Percentiles rank a stretch among this genome's conserved stretches.
Evolutionary conservation across 1,284 basidiomycete species (phyloP).

Genomic region (Ganoderma lucidum): DNA sequence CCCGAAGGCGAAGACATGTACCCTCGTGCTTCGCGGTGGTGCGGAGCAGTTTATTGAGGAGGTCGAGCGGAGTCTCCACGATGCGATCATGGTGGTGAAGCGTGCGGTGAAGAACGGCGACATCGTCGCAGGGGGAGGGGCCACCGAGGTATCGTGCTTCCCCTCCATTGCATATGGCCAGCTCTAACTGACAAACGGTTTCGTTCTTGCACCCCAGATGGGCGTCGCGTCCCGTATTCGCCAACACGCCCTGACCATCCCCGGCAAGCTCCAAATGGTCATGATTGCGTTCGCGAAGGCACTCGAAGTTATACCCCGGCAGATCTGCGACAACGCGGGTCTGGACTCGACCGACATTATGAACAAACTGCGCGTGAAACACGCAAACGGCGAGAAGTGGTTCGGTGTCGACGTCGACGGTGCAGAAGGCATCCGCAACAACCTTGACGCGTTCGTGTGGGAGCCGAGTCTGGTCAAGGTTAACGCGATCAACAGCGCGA

Average conservation of each 20-base stretch:
- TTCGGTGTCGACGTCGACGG: conserved; percentile 96
- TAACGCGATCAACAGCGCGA: conserved; percentile 94
- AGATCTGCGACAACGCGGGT: conserved; percentile 99
- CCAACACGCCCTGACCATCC: conserved; percentile 90
- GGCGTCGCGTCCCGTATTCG: conserved; percentile 95
- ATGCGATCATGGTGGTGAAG: conserved; percentile 99
- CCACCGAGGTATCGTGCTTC: conserved; percentile 78
- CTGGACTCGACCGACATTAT: conserved; percentile 97
- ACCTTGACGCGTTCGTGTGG: conserved; percentile 99
- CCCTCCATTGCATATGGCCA: conserved; percentile 6
- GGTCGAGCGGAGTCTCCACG: conserved; percentile 96
- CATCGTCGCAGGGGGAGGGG: conserved; percentile 97
- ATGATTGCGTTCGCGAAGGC: conserved; percentile 97
- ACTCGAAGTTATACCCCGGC: conserved; percentile 96
- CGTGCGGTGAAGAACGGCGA: conserved; percentile 95
- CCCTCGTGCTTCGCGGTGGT: conserved; percentile 94
- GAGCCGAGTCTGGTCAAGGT: conserved; percentile 96
- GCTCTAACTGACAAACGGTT: conserved; percentile 12
- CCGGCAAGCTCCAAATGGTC: conserved; percentile 96
- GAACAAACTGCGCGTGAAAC: conserved; percentile 97
- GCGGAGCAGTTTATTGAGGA: conserved; percentile 99
- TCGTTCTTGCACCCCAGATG: conserved; percentile 67
- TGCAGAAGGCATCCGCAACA: conserved; percentile 88
- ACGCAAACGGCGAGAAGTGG: conserved; percentile 90
- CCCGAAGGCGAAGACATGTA: conserved; percentile 96